phyloP scores from a whole-genome alignment of 176 grass and related monocot species.

The Canna indica region DNA sequence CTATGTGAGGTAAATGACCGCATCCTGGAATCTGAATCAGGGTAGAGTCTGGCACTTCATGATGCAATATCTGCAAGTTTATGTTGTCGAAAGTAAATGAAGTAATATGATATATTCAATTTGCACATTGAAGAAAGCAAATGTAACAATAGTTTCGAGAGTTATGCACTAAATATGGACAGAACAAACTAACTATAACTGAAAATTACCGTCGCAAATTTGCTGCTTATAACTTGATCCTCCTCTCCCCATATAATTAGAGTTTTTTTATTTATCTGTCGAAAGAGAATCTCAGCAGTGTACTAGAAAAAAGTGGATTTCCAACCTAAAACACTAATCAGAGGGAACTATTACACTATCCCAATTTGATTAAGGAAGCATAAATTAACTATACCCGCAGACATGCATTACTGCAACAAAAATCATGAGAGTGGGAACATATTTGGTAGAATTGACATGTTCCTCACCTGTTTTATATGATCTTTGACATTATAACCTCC shows the following conservation, averaged over 20 bases:
- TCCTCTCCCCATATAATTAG: slow-evolving; percentile 86
- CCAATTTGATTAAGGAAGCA: not conserved
- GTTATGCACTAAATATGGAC: not conserved
- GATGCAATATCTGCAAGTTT: slow-evolving; percentile 62
- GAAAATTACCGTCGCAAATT: slow-evolving; percentile 55
- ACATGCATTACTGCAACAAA: not conserved
- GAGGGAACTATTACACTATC: not conserved
- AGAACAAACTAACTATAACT: not conserved
- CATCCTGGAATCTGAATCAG: slow-evolving; percentile 48
- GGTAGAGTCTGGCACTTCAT: slow-evolving; percentile 47
- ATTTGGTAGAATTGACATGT: slow-evolving; percentile 6
- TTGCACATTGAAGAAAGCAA: not conserved
- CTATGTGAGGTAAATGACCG: slow-evolving; percentile 83
- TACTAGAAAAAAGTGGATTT: not conserved
- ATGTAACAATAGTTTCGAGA: not conserved
- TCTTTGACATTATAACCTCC: slow-evolving; percentile 83
- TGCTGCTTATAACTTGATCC: slow-evolving; percentile 64
- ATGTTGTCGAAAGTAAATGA: not conserved
- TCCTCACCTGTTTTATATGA: slow-evolving; percentile 65
- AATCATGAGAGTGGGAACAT: not conserved
- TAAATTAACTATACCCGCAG: not conserved
- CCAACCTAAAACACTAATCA: not conserved
- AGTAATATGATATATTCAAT: too few species aligned
- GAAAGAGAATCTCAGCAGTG: not conserved
- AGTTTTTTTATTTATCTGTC: slow-evolving; percentile 71